phyloP scores from a whole-genome alignment of 2,329 filamentous ascomycete genomes.

The Xylariales sp. region DNA sequence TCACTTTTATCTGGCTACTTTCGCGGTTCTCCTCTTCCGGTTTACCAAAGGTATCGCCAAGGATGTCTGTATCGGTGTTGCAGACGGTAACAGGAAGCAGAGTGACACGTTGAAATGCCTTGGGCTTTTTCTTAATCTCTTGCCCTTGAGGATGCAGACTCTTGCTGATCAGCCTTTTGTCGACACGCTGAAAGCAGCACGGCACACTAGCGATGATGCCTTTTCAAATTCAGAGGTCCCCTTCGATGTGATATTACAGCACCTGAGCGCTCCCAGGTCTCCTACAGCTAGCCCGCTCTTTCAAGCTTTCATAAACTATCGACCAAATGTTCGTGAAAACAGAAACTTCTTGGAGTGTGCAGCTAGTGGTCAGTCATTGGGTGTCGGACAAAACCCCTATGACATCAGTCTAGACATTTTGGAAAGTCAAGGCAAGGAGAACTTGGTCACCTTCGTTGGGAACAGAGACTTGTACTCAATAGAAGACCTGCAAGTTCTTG shows the following conservation, averaged over 20 bases:
- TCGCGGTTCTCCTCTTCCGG: no score
- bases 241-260: constrained; percentile 60
- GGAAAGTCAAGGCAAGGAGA: no score
- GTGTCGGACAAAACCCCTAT: constrained; percentile 39
- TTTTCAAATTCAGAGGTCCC: constrained; percentile 59
- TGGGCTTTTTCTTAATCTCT: constrained; percentile 61
- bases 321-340: constrained; percentile 15
- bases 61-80: no score
- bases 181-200: constrained; percentile 9
- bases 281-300: constrained; percentile 55
- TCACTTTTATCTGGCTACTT: no score
- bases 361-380: no score
- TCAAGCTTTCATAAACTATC: constrained; percentile 61
- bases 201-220: constrained; percentile 40
- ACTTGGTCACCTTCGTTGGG: no score
- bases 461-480: no score
- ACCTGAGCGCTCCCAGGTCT: constrained; percentile 56
- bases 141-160: constrained; percentile 56
- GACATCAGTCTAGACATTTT: constrained; percentile 53
- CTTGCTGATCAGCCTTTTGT: constrained; percentile 26
- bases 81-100: no score
- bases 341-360: constrained; percentile 11
- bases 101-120: constrained; percentile 42
- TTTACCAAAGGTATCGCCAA: no score
- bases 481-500: no score